Conservation (phyloP, 805 yeast genomes). For the Candida dajiaensis region DNA sequence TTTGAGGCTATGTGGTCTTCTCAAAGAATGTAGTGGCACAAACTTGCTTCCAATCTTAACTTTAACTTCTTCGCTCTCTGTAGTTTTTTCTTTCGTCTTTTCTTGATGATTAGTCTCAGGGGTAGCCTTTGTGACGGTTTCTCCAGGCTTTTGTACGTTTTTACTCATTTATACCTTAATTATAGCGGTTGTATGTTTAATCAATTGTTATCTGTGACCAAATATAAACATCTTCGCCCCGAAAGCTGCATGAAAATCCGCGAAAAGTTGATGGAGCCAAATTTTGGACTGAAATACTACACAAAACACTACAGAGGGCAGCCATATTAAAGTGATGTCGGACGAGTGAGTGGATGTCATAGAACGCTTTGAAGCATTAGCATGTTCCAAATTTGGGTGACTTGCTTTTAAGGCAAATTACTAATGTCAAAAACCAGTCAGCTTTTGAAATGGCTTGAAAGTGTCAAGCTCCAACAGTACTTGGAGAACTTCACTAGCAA, state of each 20-base stretch:
- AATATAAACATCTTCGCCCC: not conserved
- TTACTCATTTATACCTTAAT: not conserved
- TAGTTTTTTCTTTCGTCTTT: not conserved
- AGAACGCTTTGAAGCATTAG: too few relatives aligned
- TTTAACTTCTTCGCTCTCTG: not conserved
- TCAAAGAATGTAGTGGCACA: slow-evolving; percentile 2
- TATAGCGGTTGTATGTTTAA: not conserved
- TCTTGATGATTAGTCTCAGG: not conserved
- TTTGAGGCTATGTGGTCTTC: slow-evolving; percentile 6
- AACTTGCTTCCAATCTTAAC: slow-evolving; percentile 7
- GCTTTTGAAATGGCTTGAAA: slow-evolving; percentile 2
- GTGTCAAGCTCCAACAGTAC: slow-evolving; percentile 2
- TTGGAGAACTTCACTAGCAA: slow-evolving; percentile 6
- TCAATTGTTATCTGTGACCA: not conserved
- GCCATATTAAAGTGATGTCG: not conserved
- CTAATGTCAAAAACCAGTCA: not conserved
- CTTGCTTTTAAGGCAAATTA: too few relatives aligned
- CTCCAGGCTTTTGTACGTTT: not conserved
- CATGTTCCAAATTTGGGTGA: not conserved
- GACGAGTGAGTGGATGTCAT: not conserved
- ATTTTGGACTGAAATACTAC: not conserved
- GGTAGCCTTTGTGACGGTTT: not conserved
- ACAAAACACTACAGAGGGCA: not conserved
- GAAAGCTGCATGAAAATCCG: not conserved
- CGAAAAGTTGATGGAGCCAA: not conserved